Base-by-base conservation (phyloP, 345 rosid species). In the Rhizophora apiculata region DNA sequence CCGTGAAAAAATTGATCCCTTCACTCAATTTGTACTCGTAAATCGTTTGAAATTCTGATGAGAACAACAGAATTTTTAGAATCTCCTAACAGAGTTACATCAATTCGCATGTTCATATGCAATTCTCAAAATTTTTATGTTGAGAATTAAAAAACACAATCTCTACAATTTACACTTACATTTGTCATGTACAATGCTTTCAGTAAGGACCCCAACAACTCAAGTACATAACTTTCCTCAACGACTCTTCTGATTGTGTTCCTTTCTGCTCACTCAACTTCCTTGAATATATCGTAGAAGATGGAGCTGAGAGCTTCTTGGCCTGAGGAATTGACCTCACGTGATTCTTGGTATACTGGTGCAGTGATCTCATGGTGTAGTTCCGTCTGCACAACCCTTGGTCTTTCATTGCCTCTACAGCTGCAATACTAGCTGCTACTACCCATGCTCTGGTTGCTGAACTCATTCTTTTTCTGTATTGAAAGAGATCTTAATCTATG, bases 331-430 rank as follows among this genome's bases (percentile, higher is more conserved):
- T 6, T 3, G 89, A 67, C 71, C 81, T 61, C 24, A 77, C 36
- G 18, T 76, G 73, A 69, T 52, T 82, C 65, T 84, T 85, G 70
- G 75, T 80, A 49, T 78, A 84, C 19, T 85, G 88, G 36, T 84
- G 76, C 22, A 78, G 8, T 0, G 81, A 81, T 61, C 83, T 81
- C 1, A 82, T 30, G 26, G 70, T 39, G 77, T 79, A 80, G 70
- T 82, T 90, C 88, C 87, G 85, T 29, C 94, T 73, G 46, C 90
- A 82, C 51, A 86, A 61, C 0, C 92, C 92, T 29, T 84, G 87
- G 52, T 87, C 91, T 46, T 88, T 90, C 22, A 84, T 29, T 4
- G 89, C 87, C 74, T 85, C 92, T 31, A 90, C 87, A 6, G 84
- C 85, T 27, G 83, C 96, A 8, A 88, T 64, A 36, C 82, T 79